A percentile compares a stretch with the other conserved stretches of the same genome.
These are phyloP conservation scores for Trichoderma pleuroti DNA, from an alignment of 2,329 filamentous ascomycete genomes.

Conservation along the genomic window DNA sequence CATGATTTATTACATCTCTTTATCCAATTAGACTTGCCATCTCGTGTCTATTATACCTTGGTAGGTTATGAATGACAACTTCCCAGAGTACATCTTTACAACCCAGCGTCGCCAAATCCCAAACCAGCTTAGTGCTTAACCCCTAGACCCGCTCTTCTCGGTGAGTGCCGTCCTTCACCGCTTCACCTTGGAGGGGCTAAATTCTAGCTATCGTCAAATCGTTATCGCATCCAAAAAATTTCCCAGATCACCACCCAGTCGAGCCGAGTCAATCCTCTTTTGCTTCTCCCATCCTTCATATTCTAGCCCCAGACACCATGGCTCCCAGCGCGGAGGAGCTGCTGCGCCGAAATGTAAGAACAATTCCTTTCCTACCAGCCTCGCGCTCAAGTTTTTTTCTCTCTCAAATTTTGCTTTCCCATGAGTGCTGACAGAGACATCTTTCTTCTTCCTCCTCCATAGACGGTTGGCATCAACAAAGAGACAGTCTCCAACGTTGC, in stretches of 20 bases:
- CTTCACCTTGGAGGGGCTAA: constrained; percentile 30
- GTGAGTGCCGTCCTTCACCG: constrained; percentile 17
- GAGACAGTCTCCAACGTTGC: constrained; percentile 88
- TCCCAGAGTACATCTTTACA: not conserved
- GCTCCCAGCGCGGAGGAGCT: constrained; percentile 53
- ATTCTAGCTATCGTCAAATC: constrained; percentile 13
- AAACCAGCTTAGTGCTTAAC: not conserved
- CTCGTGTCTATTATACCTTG: not conserved
- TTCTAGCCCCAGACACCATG: constrained; percentile 23
- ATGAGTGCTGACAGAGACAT: not conserved
- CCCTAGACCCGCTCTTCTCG: not conserved
- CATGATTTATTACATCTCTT: not conserved
- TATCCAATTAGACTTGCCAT: not conserved
- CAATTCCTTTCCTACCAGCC: not conserved
- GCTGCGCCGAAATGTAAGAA: constrained; percentile 57
- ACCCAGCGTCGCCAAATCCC: not conserved
- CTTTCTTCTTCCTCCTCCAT: not conserved
- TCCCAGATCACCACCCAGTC: constrained; percentile 16
- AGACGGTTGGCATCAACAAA: constrained; percentile 82
- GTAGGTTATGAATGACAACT: not conserved
- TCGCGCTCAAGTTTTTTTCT: not conserved
- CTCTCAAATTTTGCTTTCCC: not conserved
- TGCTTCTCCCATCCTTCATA: constrained; percentile 8
- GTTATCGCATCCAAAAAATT: constrained; percentile 29
- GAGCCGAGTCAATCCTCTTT: not conserved